phyloP scores from a whole-genome alignment of 2,329 filamentous ascomycete genomes.

The Penicillium oxalicum region DNA sequence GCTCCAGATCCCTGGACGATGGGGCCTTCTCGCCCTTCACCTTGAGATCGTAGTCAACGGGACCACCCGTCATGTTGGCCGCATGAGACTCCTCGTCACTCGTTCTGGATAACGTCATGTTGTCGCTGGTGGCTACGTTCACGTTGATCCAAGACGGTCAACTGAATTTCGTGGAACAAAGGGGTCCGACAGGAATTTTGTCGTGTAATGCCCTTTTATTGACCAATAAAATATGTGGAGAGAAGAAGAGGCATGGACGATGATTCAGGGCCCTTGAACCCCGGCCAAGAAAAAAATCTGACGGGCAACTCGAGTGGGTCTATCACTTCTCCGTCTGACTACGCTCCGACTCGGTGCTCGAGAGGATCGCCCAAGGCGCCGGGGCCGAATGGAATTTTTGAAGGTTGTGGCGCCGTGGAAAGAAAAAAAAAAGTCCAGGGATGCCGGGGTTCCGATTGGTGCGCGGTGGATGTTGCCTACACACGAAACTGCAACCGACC shows the following conservation, averaged over 20 bases:
- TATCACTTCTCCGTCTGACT: neutral
- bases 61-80: conserved; percentile 6
- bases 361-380: neutral
- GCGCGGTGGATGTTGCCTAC: neutral
- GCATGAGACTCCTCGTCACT: conserved; percentile 15
- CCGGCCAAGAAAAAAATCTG: conserved; percentile 19
- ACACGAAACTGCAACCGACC: no score
- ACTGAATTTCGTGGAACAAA: conserved; percentile 1
- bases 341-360: neutral
- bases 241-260: conserved; percentile 3
- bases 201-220: neutral
- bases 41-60: conserved; percentile 7
- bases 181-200: conserved; percentile 1
- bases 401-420: neutral
- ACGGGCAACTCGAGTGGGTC: conserved; percentile 11
- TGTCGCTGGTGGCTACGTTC: conserved; percentile 2
- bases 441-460: conserved; percentile 2
- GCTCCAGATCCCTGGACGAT: conserved; percentile 23
- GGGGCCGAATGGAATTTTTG: neutral
- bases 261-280: conserved; percentile 8
- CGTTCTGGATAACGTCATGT: conserved; percentile 10
- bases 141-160: conserved; percentile 1
- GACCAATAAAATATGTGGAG: conserved; percentile 3
- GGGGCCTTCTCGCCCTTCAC: conserved; percentile 15
- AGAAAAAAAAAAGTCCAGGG: neutral